phyloP scores from a whole-genome alignment of 768 basidiomycete species.

The Xanthoconium stramineum region DNA sequence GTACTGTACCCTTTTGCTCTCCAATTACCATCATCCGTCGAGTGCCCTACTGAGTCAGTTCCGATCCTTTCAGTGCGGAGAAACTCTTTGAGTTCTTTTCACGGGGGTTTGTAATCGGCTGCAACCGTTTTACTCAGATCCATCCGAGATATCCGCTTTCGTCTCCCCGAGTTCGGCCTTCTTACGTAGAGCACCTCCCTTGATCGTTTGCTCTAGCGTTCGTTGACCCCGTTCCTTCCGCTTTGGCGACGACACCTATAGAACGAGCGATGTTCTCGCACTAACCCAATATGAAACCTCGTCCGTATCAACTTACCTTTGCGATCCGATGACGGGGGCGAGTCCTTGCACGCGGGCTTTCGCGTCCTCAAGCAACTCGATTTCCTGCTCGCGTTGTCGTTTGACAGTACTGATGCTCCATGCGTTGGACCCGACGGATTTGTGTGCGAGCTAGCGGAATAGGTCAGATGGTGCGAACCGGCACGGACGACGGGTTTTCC shows the following conservation, averaged over 20 bases:
- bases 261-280: conserved; percentile 12
- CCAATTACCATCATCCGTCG: neutral
- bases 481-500: neutral
- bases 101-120: neutral
- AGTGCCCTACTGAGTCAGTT: neutral
- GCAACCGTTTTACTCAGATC: neutral
- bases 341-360: neutral
- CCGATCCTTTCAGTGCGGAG: neutral
- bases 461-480: neutral
- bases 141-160: conserved; percentile 8
- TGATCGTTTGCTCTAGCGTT: conserved; percentile 1
- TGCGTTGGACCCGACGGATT: conserved; percentile 6
- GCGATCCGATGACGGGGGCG: conserved; percentile 8
- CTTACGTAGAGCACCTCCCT: conserved; percentile 1
- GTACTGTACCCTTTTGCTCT: neutral
- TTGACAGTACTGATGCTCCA: conserved; percentile 9
- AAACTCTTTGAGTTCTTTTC: neutral
- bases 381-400: conserved; percentile 8
- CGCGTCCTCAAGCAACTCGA: conserved; percentile 9
- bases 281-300: conserved; percentile 1
- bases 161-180: conserved; percentile 1
- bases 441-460: neutral
- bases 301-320: conserved; percentile 1
- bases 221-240: conserved; percentile 8
- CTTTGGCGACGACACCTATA: neutral